phyloP scores from a whole-genome alignment of 148 eudicot species.

The Persicaria maculosa region DNA sequence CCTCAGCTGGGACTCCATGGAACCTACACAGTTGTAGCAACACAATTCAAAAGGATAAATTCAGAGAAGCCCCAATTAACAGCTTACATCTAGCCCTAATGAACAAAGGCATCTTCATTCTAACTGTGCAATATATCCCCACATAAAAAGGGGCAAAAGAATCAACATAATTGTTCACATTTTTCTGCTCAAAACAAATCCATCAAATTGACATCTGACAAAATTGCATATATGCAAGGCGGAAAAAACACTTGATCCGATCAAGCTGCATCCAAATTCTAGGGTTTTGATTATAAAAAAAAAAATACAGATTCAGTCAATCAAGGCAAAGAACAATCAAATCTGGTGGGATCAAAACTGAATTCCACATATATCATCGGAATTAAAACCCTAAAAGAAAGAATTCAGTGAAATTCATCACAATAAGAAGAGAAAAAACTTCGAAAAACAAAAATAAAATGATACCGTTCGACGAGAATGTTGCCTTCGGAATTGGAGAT shows the following conservation, averaged over 20 bases:
- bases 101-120: neutral
- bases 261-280: neutral
- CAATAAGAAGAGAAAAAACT: neutral
- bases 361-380: neutral
- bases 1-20: slow-evolving; percentile 96
- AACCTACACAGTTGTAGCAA: slow-evolving; percentile 39
- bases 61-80: neutral
- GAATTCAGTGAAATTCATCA: neutral
- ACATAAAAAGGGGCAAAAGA: neutral
- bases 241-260: neutral
- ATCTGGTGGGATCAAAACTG: neutral
- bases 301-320: neutral
- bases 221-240: neutral
- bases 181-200: neutral
- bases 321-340: neutral
- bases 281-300: neutral
- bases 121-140: neutral
- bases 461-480: slow-evolving; percentile 41
- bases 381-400: neutral
- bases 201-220: neutral
- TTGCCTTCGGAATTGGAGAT: slow-evolving; percentile 50
- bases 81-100: neutral
- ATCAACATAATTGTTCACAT: neutral
- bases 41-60: neutral
- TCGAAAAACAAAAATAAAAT: neutral